Conservation (phyloP, 345 rosid genomes). For the Bruguiera sexangula region DNA sequence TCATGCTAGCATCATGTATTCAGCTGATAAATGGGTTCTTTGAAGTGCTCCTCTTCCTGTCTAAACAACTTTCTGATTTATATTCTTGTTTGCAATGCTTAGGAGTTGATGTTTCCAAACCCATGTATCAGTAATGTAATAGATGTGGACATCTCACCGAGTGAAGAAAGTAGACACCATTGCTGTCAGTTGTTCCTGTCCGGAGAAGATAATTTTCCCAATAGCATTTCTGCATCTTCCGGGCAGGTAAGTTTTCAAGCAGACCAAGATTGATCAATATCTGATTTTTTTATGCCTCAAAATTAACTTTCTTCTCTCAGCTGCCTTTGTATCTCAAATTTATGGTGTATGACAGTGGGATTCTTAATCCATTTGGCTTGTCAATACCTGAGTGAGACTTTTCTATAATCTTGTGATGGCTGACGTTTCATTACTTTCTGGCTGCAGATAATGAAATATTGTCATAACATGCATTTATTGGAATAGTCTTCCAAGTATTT, state of each 20-base stretch:
- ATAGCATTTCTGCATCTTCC: constrained; percentile 26
- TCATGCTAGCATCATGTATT: too few relatives aligned
- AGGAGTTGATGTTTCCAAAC: constrained; percentile 13
- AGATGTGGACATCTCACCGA: background rate
- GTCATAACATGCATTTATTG: background rate
- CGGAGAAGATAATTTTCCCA: constrained; percentile 37
- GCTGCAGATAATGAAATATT: background rate
- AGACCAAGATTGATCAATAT: background rate
- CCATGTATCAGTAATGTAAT: constrained; percentile 5
- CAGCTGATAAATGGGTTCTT: too few relatives aligned
- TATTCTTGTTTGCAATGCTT: constrained; percentile 1
- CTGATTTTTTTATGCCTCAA: background rate
- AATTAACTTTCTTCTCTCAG: too few relatives aligned
- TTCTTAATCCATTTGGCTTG: background rate
- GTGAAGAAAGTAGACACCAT: constrained; percentile 19
- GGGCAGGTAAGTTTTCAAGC: constrained; percentile 30
- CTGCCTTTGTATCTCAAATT: too few relatives aligned
- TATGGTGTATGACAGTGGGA: background rate
- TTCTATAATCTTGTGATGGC: background rate
- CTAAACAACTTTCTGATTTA: background rate
- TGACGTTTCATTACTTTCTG: background rate
- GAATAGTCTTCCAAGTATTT: background rate
- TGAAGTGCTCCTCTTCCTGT: background rate
- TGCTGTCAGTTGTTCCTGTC: constrained; percentile 34
- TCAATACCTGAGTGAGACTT: background rate